Conservation (phyloP, 345 rosid genomes). For the Gossypium raimondii region DNA sequence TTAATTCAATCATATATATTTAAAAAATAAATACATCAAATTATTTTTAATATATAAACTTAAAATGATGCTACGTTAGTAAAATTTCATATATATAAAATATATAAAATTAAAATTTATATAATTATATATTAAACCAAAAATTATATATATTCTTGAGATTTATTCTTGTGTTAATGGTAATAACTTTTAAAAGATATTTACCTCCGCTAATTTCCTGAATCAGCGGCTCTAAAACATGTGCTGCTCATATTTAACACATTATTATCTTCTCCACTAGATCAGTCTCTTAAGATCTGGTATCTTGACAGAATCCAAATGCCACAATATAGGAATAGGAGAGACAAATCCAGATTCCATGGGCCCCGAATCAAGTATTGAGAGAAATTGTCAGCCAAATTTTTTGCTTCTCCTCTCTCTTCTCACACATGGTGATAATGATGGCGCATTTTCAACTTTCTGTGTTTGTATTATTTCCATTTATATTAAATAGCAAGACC, state of each 20-base stretch:
- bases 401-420: not conserved
- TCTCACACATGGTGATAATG: not conserved
- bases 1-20: too few species aligned
- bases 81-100: too few species aligned
- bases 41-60: too few species aligned
- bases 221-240: constrained; percentile 11
- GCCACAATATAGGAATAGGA: not conserved
- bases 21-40: too few species aligned
- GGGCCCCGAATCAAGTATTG: not conserved
- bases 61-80: too few species aligned
- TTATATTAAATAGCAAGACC: too few species aligned
- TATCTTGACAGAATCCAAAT: not conserved
- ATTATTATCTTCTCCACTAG: not conserved
- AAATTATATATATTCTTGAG: too few species aligned
- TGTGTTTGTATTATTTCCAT: not conserved
- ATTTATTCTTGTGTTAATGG: too few species aligned
- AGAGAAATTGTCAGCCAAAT: not conserved
- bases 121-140: too few species aligned
- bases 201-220: not conserved
- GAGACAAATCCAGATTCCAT: not conserved
- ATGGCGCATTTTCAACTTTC: not conserved
- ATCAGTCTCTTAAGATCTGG: not conserved
- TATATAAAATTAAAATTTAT: too few species aligned
- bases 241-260: not conserved
- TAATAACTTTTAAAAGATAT: too few species aligned